Conservation (phyloP, 139 green algal species). For the Coelastrella sp. region DNA sequence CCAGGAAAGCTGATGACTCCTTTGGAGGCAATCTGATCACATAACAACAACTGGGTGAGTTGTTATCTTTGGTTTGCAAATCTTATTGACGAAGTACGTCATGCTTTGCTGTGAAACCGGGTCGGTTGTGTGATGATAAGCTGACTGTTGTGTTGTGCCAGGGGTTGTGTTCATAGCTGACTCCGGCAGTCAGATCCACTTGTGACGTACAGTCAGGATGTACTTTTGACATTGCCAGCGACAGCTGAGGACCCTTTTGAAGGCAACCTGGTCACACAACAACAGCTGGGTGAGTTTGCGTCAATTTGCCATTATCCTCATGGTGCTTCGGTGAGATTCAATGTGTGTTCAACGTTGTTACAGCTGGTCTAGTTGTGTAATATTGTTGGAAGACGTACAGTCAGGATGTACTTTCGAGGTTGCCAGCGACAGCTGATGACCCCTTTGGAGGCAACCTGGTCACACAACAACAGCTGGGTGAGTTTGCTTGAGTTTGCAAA, state of each 20-base stretch:
- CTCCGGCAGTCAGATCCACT: slow-evolving; percentile 36
- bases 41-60: slow-evolving; percentile 43
- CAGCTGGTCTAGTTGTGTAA: too few relatives aligned
- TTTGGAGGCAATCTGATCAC: slow-evolving; percentile 43
- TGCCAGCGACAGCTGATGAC: slow-evolving; percentile 45
- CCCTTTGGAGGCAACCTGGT: slow-evolving; percentile 45
- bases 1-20: slow-evolving; percentile 43
- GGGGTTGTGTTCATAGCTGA: slow-evolving; percentile 30
- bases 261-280: slow-evolving; percentile 17
- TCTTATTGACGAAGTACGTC: too few relatives aligned
- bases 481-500: neutral
- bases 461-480: slow-evolving; percentile 43
- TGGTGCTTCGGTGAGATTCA: neutral
- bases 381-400: slow-evolving; percentile 28
- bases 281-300: slow-evolving; percentile 45
- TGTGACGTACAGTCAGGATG: slow-evolving; percentile 11
- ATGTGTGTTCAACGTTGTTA: too few relatives aligned
- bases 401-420: slow-evolving; percentile 14
- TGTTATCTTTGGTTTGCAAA: too few relatives aligned
- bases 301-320: too few relatives aligned
- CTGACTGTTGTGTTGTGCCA: too few relatives aligned
- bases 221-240: slow-evolving; percentile 37
- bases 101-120: neutral
- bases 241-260: slow-evolving; percentile 47
- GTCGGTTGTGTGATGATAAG: too few relatives aligned